Conservation (phyloP, 2,329 filamentous ascomycete genomes). For the Cordyceps fumosorosea region DNA sequence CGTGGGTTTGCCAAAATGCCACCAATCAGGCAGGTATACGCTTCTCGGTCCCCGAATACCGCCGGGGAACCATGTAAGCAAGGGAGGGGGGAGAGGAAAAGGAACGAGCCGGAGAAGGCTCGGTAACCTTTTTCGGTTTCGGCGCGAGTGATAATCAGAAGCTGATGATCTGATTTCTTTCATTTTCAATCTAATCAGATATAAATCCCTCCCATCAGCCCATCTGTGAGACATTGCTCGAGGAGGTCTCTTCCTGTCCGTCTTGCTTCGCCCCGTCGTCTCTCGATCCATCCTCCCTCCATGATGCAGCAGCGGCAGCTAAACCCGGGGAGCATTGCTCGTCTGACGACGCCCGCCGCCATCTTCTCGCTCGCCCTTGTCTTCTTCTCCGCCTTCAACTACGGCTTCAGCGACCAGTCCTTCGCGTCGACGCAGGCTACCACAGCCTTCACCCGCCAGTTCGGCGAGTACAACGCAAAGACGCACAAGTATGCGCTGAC, state of each 20-base stretch:
- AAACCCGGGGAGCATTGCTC: not conserved
- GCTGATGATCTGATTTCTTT: not conserved
- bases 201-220: not conserved
- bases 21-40: not conserved
- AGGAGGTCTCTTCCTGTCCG: not conserved
- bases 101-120: too few species aligned
- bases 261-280: not conserved
- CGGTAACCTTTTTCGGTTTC: too few species aligned
- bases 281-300: not conserved
- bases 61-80: too few species aligned
- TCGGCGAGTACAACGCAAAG: not conserved
- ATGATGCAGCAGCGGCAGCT: not conserved
- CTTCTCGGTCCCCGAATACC: not conserved
- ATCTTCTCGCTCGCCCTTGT: not conserved
- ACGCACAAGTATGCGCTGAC: not conserved
- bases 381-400: conserved; percentile 2
- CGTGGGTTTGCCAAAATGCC: not conserved
- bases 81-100: too few species aligned
- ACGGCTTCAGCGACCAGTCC: conserved; percentile 5
- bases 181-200: not conserved
- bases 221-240: not conserved
- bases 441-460: not conserved
- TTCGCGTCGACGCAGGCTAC: conserved; percentile 1
- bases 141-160: too few species aligned
- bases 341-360: not conserved